Conservation (phyloP, 2,329 filamentous ascomycete genomes). For the Fusarium pininemorale region DNA sequence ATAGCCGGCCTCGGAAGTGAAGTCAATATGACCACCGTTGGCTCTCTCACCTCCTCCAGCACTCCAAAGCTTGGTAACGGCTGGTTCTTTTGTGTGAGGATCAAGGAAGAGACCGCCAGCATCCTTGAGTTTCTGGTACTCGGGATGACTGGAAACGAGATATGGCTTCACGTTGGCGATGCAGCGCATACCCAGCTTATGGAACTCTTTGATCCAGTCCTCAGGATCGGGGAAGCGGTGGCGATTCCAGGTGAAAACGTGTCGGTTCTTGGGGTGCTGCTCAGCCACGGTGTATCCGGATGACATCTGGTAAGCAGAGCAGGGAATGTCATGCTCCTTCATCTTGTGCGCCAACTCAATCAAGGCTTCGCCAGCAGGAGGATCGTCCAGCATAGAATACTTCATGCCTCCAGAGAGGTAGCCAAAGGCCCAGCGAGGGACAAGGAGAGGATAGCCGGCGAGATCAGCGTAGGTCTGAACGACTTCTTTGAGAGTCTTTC, state of each 20-base stretch:
- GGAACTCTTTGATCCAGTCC: conserved; percentile 69
- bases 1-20: conserved; percentile 72
- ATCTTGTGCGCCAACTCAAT: conserved; percentile 69
- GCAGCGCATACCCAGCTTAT: conserved; percentile 71
- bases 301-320: conserved; percentile 77
- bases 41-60: conserved; percentile 76
- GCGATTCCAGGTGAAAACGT: conserved; percentile 74
- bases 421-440: conserved; percentile 77
- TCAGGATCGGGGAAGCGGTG: conserved; percentile 76
- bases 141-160: conserved; percentile 72
- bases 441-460: conserved; percentile 72
- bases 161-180: conserved; percentile 80
- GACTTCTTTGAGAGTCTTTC: conserved; percentile 71
- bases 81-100: conserved; percentile 59
- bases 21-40: conserved; percentile 77
- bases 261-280: conserved; percentile 72
- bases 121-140: conserved; percentile 68
- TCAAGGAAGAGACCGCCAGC: conserved; percentile 72
- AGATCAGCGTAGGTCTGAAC: conserved; percentile 73
- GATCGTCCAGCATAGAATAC: conserved; percentile 60
- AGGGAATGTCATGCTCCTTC: conserved; percentile 72
- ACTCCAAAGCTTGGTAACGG: conserved; percentile 74
- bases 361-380: conserved; percentile 65
- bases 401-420: conserved; percentile 74
- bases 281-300: conserved; percentile 77